Evolutionary conservation across 306 rosid genomes (phyloP).

Genomic region (Calophaca sinica): DNA sequence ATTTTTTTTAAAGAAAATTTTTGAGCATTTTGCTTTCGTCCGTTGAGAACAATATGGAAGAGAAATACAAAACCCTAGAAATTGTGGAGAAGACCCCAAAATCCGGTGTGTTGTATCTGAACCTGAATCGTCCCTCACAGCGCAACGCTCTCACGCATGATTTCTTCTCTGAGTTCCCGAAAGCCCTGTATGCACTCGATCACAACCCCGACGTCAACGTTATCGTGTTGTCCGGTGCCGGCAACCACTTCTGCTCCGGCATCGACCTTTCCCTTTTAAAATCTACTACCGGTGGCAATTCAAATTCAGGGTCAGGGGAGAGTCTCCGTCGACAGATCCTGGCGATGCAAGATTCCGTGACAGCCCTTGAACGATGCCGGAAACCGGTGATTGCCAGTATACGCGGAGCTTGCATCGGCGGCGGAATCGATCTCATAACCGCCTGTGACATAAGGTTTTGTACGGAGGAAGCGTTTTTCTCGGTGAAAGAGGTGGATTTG

Average conservation of each 20-base stretch:
- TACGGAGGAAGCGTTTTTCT: constrained; percentile 75
- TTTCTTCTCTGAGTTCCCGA: constrained; percentile 76
- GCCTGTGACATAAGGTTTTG: constrained; percentile 88
- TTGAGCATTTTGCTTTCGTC: too few relatives aligned
- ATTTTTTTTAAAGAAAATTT: too few relatives aligned
- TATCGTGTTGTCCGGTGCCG: constrained; percentile 72
- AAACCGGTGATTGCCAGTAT: constrained; percentile 83
- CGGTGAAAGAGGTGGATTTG: constrained; percentile 87
- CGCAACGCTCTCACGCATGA: constrained; percentile 71
- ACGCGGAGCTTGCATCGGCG: constrained; percentile 86
- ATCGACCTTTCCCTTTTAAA: constrained; percentile 63
- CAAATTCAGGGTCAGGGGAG: constrained; percentile 58
- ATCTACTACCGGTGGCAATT: not conserved
- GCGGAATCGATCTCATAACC: constrained; percentile 73
- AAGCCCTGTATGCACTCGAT: constrained; percentile 71
- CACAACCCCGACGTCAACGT: constrained; percentile 64
- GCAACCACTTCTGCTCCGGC: constrained; percentile 85
- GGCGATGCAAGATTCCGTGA: constrained; percentile 70
- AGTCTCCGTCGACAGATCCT: constrained; percentile 68
- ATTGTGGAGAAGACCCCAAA: constrained; percentile 52
- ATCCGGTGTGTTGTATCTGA: constrained; percentile 61
- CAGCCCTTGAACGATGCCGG: constrained; percentile 84
- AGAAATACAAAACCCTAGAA: constrained; percentile 60
- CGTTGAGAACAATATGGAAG: constrained; percentile 53
- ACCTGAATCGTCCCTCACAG: constrained; percentile 68